Evolutionary conservation across 2,329 filamentous ascomycete species (phyloP).

Genomic region (Pseudodiploospora longispora): DNA sequence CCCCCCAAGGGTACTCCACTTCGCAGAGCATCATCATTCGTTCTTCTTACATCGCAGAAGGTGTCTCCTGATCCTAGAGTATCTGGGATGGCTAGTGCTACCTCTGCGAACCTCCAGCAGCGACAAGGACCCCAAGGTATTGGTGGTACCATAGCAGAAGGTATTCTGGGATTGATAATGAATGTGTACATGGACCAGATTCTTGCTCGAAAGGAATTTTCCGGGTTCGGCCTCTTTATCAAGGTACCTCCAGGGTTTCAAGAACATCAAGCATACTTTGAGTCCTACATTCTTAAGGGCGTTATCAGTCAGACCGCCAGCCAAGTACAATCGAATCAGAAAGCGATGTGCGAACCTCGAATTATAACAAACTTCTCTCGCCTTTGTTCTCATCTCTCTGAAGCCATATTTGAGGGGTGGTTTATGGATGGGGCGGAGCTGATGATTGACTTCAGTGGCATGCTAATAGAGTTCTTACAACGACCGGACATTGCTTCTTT

Average conservation of each 20-base stretch:
- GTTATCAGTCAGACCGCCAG: slow-evolving; percentile 64
- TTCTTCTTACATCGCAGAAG: slow-evolving; percentile 70
- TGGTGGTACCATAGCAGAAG: slow-evolving; percentile 65
- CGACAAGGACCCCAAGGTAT: slow-evolving; percentile 42
- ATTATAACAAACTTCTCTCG: slow-evolving; percentile 81
- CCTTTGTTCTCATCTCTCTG: slow-evolving; percentile 71
- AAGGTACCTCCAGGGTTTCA: slow-evolving; percentile 89
- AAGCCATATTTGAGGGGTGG: slow-evolving; percentile 93
- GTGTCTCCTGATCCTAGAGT: slow-evolving; percentile 48
- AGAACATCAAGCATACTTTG: slow-evolving; percentile 92
- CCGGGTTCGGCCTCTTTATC: slow-evolving; percentile 74
- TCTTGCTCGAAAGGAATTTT: slow-evolving; percentile 79
- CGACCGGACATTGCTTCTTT: slow-evolving; percentile 70
- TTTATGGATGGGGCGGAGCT: slow-evolving; percentile 82
- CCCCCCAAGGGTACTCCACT: slow-evolving; percentile 53
- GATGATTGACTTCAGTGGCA: slow-evolving; percentile 78
- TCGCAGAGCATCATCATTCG: slow-evolving; percentile 80
- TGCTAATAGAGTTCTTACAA: slow-evolving; percentile 80
- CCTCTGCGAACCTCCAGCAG: slow-evolving; percentile 25
- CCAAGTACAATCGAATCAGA: slow-evolving; percentile 62
- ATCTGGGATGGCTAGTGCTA: slow-evolving; percentile 48
- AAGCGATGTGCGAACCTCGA: slow-evolving; percentile 68
- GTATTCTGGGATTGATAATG: slow-evolving; percentile 68
- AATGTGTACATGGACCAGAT: slow-evolving; percentile 81
- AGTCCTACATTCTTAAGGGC: slow-evolving; percentile 76